Percentiles rank a stretch among this genome's conserved stretches.
Evolutionary conservation across 768 basidiomycete species (phyloP).

Genomic region (Mycena amicta): DNA sequence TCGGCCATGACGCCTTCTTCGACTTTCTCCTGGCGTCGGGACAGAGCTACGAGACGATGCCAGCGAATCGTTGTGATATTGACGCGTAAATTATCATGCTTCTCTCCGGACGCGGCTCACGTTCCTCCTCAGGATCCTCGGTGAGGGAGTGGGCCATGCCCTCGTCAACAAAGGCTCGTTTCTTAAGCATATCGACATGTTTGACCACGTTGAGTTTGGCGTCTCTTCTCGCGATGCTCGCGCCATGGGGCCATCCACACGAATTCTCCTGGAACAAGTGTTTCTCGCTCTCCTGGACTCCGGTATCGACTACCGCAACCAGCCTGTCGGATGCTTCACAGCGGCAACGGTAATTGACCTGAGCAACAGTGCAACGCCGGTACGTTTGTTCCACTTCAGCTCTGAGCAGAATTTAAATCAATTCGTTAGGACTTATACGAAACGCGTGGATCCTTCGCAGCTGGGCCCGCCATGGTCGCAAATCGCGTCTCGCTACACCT

Average conservation of each 20-base stretch:
- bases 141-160: not conserved
- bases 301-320: constrained; percentile 41
- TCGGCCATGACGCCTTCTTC: constrained; percentile 30
- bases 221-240: constrained; percentile 31
- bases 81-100: no score
- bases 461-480: constrained; percentile 29
- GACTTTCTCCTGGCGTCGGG: constrained; percentile 29
- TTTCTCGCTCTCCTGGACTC: constrained; percentile 43
- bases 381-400: no score
- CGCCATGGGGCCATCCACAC: constrained; percentile 29
- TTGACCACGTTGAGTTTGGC: constrained; percentile 37
- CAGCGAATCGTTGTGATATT: constrained; percentile 31
- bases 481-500: constrained; percentile 32
- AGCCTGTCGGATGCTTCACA: constrained; percentile 40
- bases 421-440: constrained; percentile 25
- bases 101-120: no score
- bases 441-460: constrained; percentile 24
- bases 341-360: constrained; percentile 22
- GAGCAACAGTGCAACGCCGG: no score
- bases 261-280: constrained; percentile 33
- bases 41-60: constrained; percentile 31
- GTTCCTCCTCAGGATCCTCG: not conserved
- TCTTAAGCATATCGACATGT: constrained; percentile 30
- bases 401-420: no score
- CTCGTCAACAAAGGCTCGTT: constrained; percentile 27